phyloP scores from a whole-genome alignment of 2,329 filamentous ascomycete genomes.

The Xylaria sp. region DNA sequence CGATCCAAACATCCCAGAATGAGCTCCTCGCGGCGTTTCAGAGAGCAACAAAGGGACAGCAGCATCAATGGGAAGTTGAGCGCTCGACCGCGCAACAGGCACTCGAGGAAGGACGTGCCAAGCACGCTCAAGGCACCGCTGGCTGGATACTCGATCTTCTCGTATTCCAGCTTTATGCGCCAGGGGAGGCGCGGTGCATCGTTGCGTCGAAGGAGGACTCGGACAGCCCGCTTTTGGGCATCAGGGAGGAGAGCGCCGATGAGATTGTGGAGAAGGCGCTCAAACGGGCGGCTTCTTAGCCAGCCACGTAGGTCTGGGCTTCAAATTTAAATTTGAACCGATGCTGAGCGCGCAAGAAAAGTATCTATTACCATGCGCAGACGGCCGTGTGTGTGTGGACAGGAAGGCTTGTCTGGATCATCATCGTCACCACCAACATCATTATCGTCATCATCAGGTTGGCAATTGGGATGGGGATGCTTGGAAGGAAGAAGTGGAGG shows the following conservation, averaged over 20 bases:
- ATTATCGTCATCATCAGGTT: background rate
- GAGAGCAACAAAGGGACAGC: conserved; percentile 10
- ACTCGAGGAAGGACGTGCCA: conserved; percentile 41
- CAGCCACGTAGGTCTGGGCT: conserved; percentile 4
- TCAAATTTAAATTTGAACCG: background rate
- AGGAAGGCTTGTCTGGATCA: conserved; percentile 4
- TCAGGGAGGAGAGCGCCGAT: conserved; percentile 45
- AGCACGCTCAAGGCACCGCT: conserved; percentile 37
- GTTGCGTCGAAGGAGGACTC: conserved; percentile 44
- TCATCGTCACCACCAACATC: background rate
- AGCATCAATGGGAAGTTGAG: conserved; percentile 42
- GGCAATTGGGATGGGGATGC: conserved; percentile 9
- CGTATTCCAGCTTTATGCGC: conserved; percentile 48
- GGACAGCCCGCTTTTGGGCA: conserved; percentile 45
- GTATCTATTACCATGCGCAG: background rate
- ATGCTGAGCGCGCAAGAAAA: background rate
- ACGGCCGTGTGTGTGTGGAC: too few species aligned
- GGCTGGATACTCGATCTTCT: conserved; percentile 48
- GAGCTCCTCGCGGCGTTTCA: conserved; percentile 46
- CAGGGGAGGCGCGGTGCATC: conserved; percentile 46
- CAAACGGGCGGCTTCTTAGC: conserved; percentile 3
- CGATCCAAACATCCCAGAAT: conserved; percentile 44
- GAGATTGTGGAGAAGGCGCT: conserved; percentile 46
- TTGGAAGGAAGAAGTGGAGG: conserved; percentile 24
- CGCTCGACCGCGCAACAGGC: conserved; percentile 34